phyloP scores from a whole-genome alignment of 306 rosid genomes.

The Rosa chinensis region DNA sequence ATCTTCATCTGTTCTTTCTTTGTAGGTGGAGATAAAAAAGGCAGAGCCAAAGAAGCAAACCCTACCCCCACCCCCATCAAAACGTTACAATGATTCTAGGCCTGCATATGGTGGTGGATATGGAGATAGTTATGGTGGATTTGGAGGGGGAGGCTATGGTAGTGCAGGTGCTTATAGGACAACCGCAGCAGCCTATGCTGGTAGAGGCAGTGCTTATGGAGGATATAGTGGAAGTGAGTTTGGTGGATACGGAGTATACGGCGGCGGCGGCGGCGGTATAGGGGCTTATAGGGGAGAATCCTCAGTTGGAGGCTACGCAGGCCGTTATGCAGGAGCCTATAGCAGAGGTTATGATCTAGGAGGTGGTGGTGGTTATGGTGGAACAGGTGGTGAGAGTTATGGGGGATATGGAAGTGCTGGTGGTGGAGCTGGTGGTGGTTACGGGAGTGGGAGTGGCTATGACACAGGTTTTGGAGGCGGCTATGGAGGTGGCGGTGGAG shows the following conservation, averaged over 20 bases:
- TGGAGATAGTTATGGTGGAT: slow-evolving; percentile 81
- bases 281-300: slow-evolving; percentile 85
- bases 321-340: slow-evolving; percentile 82
- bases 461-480: slow-evolving; percentile 69
- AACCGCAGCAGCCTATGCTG: slow-evolving; percentile 55
- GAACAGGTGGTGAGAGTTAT: slow-evolving; percentile 61
- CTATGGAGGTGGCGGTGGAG: slow-evolving; percentile 72
- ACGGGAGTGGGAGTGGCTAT: slow-evolving; percentile 62
- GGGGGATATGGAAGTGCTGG: slow-evolving; percentile 67
- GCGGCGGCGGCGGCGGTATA: slow-evolving; percentile 49
- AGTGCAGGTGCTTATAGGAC: slow-evolving; percentile 65
- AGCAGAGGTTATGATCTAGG: slow-evolving; percentile 83
- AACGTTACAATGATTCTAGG: slow-evolving; percentile 76
- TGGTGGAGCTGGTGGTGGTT: slow-evolving; percentile 58
- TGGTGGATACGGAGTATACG: slow-evolving; percentile 83
- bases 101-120: slow-evolving; percentile 67
- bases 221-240: slow-evolving; percentile 78
- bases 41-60: slow-evolving; percentile 97
- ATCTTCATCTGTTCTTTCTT: slow-evolving; percentile 18
- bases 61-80: slow-evolving; percentile 72
- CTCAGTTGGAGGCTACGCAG: slow-evolving; percentile 57
- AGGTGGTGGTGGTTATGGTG: slow-evolving; percentile 70
- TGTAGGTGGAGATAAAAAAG: slow-evolving; percentile 93
- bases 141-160: slow-evolving; percentile 61
- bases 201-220: slow-evolving; percentile 50